A percentile compares a stretch with the other conserved stretches of the same genome.
phyloP scores from a whole-genome alignment of 2,329 filamentous ascomycete genomes.

The Phialemoniopsis sp. region DNA sequence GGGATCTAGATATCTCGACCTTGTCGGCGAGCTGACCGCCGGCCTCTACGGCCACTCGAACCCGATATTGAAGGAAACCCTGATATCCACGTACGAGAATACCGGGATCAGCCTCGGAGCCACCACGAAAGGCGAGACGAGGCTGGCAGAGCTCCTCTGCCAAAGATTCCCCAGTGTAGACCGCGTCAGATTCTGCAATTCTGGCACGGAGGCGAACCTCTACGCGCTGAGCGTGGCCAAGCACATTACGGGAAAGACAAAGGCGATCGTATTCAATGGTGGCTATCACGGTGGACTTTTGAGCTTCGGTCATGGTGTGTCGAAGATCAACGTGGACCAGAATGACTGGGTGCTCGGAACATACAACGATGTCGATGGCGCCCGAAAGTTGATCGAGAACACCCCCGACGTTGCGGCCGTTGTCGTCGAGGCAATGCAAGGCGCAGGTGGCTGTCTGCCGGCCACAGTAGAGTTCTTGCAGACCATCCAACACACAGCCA shows the following conservation, averaged over 20 bases:
- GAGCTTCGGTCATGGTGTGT: conserved; percentile 23
- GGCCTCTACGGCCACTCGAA: conserved; percentile 64
- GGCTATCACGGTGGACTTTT: conserved; percentile 49
- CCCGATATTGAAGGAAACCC: conserved; percentile 42
- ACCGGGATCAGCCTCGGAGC: conserved; percentile 52
- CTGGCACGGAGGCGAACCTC: conserved; percentile 61
- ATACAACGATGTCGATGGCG: conserved; percentile 55
- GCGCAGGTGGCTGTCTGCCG: conserved; percentile 53
- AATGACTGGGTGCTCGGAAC: conserved; percentile 54
- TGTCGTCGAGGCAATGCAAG: conserved; percentile 64
- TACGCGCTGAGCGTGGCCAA: conserved; percentile 53
- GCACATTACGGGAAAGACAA: conserved; percentile 35
- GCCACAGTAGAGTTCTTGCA: conserved; percentile 46
- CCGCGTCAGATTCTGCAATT: conserved; percentile 58
- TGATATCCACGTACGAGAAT: conserved; percentile 36
- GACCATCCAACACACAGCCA: conserved; percentile 42
- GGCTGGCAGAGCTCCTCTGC: conserved; percentile 47
- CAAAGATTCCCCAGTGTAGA: conserved; percentile 47
- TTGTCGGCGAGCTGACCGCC: conserved; percentile 61
- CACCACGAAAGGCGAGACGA: conserved; percentile 44
- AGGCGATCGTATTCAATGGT: conserved; percentile 44
- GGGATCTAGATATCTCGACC: conserved; percentile 46
- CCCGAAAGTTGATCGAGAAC: conserved; percentile 34
- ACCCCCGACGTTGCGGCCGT: conserved; percentile 53
- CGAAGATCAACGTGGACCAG: conserved; percentile 26